Percentiles rank a stretch among this genome's conserved stretches.
These are phyloP conservation scores for Gamarada debralockiae DNA, from an alignment of 495 filamentous ascomycete species.

Conservation along the genomic window DNA sequence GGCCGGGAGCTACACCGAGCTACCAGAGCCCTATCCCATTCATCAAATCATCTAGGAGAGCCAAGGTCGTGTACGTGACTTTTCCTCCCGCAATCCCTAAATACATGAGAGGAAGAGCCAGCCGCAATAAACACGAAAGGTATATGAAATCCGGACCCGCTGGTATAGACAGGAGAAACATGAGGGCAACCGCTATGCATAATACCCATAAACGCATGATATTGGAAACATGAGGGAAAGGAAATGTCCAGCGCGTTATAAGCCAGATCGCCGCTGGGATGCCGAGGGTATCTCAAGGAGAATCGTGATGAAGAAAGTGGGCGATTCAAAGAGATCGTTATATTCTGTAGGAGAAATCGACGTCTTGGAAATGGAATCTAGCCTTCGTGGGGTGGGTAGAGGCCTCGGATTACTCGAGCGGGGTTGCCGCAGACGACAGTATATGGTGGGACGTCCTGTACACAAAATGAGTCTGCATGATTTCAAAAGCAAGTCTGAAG, in stretches of 20 bases:
- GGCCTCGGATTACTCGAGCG: constrained; percentile 52
- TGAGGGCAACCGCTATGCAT: no score
- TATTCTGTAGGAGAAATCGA: neutral
- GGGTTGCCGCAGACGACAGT: constrained; percentile 63
- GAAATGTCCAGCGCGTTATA: neutral
- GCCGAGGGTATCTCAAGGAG: neutral
- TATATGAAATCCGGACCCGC: no score
- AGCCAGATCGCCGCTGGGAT: neutral
- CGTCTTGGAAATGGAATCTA: neutral
- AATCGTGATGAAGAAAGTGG: neutral
- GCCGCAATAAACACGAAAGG: no score
- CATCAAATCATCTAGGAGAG: neutral
- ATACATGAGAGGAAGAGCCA: no score
- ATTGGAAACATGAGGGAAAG: neutral
- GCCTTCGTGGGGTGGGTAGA: constrained; percentile 30
- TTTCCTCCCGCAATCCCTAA: neutral
- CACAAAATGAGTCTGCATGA: constrained; percentile 1
- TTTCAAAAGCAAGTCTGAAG: no score
- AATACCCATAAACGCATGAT: neutral
- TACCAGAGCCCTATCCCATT: neutral
- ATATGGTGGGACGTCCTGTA: constrained; percentile 55
- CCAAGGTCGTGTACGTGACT: neutral
- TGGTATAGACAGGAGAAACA: no score
- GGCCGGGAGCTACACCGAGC: neutral
- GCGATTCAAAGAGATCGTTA: neutral